Conservation (phyloP, 306 rosid species). For the Trifolium dubium region DNA sequence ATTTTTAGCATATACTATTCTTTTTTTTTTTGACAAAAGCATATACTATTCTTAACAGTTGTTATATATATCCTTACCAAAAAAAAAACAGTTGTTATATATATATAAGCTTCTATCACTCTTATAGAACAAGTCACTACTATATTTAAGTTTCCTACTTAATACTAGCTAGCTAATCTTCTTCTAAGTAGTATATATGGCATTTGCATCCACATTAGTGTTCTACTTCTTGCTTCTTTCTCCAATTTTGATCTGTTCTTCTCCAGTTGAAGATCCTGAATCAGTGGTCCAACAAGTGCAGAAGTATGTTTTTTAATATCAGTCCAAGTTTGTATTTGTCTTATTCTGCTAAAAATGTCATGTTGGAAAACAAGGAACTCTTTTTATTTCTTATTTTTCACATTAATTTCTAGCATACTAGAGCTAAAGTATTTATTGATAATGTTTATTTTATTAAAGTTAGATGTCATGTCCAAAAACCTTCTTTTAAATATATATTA, state of each 20-base stretch:
- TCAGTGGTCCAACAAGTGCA: constrained; percentile 63
- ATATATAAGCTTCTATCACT: constrained; percentile 48
- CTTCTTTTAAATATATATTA: no score
- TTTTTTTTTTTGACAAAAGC: no score
- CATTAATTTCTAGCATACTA: no score
- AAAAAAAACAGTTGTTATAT: constrained; percentile 23
- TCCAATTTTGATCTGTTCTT: constrained; percentile 49
- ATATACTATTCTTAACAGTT: no score
- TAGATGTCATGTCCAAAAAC: neutral
- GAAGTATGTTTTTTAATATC: constrained; percentile 46
- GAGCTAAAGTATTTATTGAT: neutral
- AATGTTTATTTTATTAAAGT: neutral
- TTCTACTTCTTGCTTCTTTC: constrained; percentile 46
- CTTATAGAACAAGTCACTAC: constrained; percentile 43
- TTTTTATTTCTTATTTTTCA: neutral
- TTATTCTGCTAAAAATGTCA: neutral
- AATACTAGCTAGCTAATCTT: constrained; percentile 1
- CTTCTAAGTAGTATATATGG: constrained; percentile 53
- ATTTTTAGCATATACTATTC: no score
- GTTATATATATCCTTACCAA: no score
- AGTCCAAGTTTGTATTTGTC: neutral
- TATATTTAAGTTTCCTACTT: constrained; percentile 8
- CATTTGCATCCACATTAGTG: constrained; percentile 47
- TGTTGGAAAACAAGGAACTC: neutral
- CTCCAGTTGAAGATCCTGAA: constrained; percentile 62